A percentile compares a stretch with the other conserved stretches of the same genome.
phyloP scores from a whole-genome alignment of 352 stramenopile genomes.

The Globisporangium nunn region DNA sequence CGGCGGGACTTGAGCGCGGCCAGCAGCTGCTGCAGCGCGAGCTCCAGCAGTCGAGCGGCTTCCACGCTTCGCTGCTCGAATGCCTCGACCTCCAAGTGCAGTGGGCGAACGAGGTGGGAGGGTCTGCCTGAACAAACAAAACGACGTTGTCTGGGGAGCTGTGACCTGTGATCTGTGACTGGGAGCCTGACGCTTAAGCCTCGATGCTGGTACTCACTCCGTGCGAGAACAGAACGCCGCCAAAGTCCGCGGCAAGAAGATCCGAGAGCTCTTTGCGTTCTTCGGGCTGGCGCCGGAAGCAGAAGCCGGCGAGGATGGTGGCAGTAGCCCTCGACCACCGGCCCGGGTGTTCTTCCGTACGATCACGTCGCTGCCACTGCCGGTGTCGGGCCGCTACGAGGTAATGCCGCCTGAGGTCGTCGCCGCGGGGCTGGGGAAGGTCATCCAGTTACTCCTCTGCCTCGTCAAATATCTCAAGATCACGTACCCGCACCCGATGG shows the following conservation, averaged over 20 bases:
- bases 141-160: not conserved
- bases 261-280: constrained; percentile 63
- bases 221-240: constrained; percentile 41
- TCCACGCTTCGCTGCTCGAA: constrained; percentile 49
- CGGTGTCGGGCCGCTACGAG: constrained; percentile 65
- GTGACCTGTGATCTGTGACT: not conserved
- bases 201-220: not conserved
- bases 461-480: constrained; percentile 65
- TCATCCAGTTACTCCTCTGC: constrained; percentile 69
- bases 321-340: not conserved
- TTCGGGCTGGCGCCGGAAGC: constrained; percentile 24
- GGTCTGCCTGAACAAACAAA: not conserved
- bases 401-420: constrained; percentile 70
- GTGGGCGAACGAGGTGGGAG: constrained; percentile 44
- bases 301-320: not conserved
- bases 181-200: not conserved
- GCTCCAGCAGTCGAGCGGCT: constrained; percentile 18
- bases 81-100: constrained; percentile 64
- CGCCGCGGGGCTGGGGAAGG: constrained; percentile 54
- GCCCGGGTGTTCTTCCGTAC: constrained; percentile 42
- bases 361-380: constrained; percentile 59
- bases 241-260: constrained; percentile 52
- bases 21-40: constrained; percentile 37
- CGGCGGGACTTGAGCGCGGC: constrained; percentile 27
- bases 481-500: constrained; percentile 77